Conservation (phyloP, 2,329 filamentous ascomycete species). For the Cladosporium sp. region DNA sequence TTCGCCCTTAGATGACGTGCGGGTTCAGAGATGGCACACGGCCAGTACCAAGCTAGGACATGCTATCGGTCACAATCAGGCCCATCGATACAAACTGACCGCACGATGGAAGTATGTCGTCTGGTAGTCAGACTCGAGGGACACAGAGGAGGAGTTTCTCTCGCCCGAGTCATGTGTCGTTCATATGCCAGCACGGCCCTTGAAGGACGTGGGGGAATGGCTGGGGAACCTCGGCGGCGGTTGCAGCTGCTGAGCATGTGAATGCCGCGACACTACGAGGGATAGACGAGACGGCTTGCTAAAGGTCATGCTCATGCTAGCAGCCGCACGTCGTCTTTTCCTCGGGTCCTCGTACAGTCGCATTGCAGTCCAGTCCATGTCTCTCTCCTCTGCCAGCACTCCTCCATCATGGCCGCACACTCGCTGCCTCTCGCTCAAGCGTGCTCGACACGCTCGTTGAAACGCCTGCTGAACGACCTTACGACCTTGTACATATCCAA, state of each 20-base stretch:
- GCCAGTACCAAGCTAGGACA: too few relatives aligned
- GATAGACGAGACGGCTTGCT: background rate
- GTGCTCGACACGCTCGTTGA: slow-evolving; percentile 35
- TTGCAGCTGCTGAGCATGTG: slow-evolving; percentile 3
- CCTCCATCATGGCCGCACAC: slow-evolving; percentile 25
- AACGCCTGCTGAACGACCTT: slow-evolving; percentile 46
- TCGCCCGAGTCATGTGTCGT: background rate
- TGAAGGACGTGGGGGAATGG: background rate
- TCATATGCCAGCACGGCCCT: slow-evolving; percentile 1
- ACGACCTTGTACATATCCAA: slow-evolving; percentile 74
- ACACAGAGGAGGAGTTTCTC: background rate
- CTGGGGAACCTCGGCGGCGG: slow-evolving; percentile 9
- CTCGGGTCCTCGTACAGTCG: background rate
- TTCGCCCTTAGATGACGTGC: too few relatives aligned
- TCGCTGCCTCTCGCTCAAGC: slow-evolving; percentile 20
- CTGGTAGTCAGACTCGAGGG: too few relatives aligned
- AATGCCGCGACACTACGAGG: background rate
- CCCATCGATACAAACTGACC: too few relatives aligned
- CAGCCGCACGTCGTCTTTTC: background rate
- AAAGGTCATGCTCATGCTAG: slow-evolving; percentile 1
- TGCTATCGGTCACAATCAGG: too few relatives aligned
- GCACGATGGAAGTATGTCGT: too few relatives aligned
- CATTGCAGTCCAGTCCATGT: background rate
- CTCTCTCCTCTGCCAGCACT: background rate
- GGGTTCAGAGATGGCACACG: too few relatives aligned